A percentile compares a stretch with the other conserved stretches of the same genome.
phyloP scores from a whole-genome alignment of 768 basidiomycete genomes.

The Termitomyces sp. region DNA sequence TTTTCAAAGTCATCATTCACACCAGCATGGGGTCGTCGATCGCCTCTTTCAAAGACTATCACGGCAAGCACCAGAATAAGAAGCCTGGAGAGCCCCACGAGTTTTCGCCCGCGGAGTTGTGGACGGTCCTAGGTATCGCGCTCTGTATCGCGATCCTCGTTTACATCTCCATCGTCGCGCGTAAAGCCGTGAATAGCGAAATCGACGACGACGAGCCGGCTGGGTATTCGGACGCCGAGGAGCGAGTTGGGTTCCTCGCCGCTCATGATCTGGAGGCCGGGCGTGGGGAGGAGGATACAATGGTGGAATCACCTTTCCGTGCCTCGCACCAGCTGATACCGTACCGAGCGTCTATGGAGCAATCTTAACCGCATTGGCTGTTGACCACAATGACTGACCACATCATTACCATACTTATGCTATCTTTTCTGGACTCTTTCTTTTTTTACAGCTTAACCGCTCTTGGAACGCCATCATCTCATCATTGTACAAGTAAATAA shows the following conservation, averaged over 20 bases:
- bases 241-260: slow-evolving; percentile 47
- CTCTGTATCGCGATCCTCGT: slow-evolving; percentile 72
- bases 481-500: slow-evolving; percentile 9
- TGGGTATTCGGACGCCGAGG: slow-evolving; percentile 38
- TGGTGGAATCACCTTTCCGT: slow-evolving; percentile 45
- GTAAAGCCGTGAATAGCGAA: slow-evolving; percentile 51
- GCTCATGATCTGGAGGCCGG: slow-evolving; percentile 30
- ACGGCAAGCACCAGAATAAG: slow-evolving; percentile 30
- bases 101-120: slow-evolving; percentile 47
- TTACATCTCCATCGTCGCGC: slow-evolving; percentile 78
- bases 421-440: slow-evolving; percentile 8
- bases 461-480: slow-evolving; percentile 9
- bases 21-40: slow-evolving; percentile 84
- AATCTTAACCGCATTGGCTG: neutral
- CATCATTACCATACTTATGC: slow-evolving; percentile 10
- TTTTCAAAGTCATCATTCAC: slow-evolving; percentile 89
- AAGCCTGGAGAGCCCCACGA: slow-evolving; percentile 34
- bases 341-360: slow-evolving; percentile 16
- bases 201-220: slow-evolving; percentile 36
- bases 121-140: slow-evolving; percentile 62
- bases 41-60: slow-evolving; percentile 73
- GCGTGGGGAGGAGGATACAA: slow-evolving; percentile 23
- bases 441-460: slow-evolving; percentile 3
- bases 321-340: slow-evolving; percentile 22
- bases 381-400: neutral